Evolutionary conservation across 345 rosid genomes (phyloP).

Genomic region (Citrus sp.): DNA sequence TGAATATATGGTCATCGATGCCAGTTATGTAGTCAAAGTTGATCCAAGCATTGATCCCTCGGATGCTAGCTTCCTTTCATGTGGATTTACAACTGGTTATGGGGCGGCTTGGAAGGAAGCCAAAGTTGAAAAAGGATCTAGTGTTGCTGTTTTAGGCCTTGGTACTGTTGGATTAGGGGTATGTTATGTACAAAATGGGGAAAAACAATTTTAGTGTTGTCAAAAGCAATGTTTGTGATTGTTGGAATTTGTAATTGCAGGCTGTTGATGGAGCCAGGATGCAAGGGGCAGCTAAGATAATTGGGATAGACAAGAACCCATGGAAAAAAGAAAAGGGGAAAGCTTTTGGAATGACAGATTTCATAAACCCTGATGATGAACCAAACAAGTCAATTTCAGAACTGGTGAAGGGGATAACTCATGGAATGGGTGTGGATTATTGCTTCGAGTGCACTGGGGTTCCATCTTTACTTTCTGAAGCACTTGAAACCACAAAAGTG

Average conservation of each 20-base stretch:
- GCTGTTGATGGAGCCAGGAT: conserved; percentile 54
- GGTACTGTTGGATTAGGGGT: conserved; percentile 80
- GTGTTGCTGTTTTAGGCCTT: conserved; percentile 63
- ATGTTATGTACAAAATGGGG: neutral
- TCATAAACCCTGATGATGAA: conserved; percentile 50
- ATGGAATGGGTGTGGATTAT: conserved; percentile 57
- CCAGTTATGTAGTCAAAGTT: conserved; percentile 42
- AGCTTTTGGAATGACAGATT: conserved; percentile 53
- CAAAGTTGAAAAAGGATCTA: conserved; percentile 46
- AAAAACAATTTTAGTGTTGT: neutral
- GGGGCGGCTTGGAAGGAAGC: conserved; percentile 81
- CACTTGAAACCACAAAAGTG: conserved; percentile 46
- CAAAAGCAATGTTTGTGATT: neutral
- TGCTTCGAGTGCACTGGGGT: conserved; percentile 65
- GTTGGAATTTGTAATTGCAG: conserved; percentile 20
- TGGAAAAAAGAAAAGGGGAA: conserved; percentile 32
- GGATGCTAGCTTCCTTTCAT: conserved; percentile 54
- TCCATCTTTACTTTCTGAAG: conserved; percentile 36
- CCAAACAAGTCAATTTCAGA: conserved; percentile 35
- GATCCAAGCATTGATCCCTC: conserved; percentile 33
- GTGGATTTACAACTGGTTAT: conserved; percentile 67
- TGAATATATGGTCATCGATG: conserved; percentile 52
- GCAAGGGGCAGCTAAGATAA: conserved; percentile 52
- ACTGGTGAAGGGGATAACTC: conserved; percentile 38
- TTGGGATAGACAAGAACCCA: conserved; percentile 59